Base-by-base conservation (phyloP, 1,284 basidiomycete species). In the Apiotrichum sp. region DNA sequence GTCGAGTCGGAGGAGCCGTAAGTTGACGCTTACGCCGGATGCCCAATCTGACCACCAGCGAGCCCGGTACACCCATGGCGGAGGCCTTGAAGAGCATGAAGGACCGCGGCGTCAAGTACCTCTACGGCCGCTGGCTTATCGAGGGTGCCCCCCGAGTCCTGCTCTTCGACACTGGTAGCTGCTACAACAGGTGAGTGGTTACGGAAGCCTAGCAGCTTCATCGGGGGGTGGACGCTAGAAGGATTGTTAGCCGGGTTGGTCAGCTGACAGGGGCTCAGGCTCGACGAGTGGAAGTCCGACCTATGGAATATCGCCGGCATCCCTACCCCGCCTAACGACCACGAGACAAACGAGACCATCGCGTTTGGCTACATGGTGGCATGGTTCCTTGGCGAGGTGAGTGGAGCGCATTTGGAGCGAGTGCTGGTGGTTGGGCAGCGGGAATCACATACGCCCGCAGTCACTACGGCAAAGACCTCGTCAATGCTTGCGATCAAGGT, bases 261-360 rank as follows among this genome's bases (percentile, higher is more conserved):
- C 44, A 45, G 51, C 50, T 58, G 50, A 58, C 52, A 13, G 1
- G 14, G 4, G 7, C n/a, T 6, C 57, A 84, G 88, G 11, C 82
- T 98, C 62, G 93, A 98, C 77, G 95, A 98, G 76, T 98, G 95
- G 95, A 98, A 98, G 78, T 84, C 84, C 53, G 95, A 98, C 72
- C 83, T 98, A 13, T 98, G 95, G 95, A 96, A 95, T 76, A 78
- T 97, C 47, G 95, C 95, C 16, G 93, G 93, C 45, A 98, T 98
- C 62, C 95, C 95, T 2, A 89, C 89, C 29, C 95, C 95, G 8
- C 89, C 90, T 2, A 89, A 90, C 69, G 95, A 98, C 76, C 87
- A 89, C 73, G 95, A 98, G 77, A 98, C 93, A 34, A 98, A 98
- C 81, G 93, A 98, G 75, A 89, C 93, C n/a, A 92, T 98, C 70